Evolutionary conservation across 345 rosid species (phyloP), one percentile per base, ranked within the genome.

Genomic region (Dimocarpus longan): DNA sequence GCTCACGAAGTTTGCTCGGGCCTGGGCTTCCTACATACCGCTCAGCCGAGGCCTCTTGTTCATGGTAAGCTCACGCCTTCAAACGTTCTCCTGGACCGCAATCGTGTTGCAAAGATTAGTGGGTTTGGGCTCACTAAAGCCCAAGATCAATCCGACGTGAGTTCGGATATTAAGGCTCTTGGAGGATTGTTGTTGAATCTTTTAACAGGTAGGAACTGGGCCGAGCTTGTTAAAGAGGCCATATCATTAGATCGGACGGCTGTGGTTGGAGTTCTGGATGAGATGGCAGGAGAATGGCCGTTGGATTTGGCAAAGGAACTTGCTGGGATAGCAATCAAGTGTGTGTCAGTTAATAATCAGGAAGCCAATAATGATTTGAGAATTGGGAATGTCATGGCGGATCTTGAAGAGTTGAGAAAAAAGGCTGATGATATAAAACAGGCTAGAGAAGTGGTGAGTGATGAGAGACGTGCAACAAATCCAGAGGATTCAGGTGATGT

Each of bases 271-370:
- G 87, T 82, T 71, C 77, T 90, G 76, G 95, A 92, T 75, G 87
- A 83, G 77, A 76, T 50, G 39, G 92, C 88, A 0, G 97, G 93
- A 71, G 54, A 77, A 22, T 93, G 97, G 98, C 97, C 93, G 0
- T 66, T 82, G 70, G 88, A 88, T 8, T 82, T 88, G 83, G 95
- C 93, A 0, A 85, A 81, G 78, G 87, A 90, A 71, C 62, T 93
- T 24, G 90, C 83, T 10, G 80, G 80, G 43, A 81, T 91, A 37
- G 93, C 93, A 1, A 74, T 85, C 79, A 89, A 77, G 80, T 89
- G 96, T 82, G 18, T 84, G 70, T 79, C 93, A 11, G 74, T 71
- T 2, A 76, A 32, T 2, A 32, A 32, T 32, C 3, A 32, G 37
- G 37, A 32, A 32, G 37, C 37, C 37, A 32, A 67, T 72, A 28